Conservation (phyloP, 805 yeast genomes). For the Sugiyamaella valdiviana region DNA sequence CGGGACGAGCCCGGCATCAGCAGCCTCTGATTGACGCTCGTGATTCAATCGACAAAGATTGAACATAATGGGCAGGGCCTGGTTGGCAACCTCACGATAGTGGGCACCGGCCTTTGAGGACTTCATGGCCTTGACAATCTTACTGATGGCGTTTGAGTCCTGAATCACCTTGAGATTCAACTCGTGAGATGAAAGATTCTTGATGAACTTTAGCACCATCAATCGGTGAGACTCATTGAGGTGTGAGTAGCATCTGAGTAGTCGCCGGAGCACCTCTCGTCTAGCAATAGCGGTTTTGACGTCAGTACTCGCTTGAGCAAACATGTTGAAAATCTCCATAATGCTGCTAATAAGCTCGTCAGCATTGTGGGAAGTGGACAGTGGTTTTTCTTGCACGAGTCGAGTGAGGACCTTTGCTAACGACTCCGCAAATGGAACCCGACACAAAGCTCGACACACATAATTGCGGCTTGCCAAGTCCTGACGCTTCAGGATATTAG, state of each 20-base stretch:
- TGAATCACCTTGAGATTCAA: constrained; percentile 27
- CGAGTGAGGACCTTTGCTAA: constrained; percentile 28
- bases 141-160: constrained; percentile 38
- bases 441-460: constrained; percentile 41
- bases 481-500: constrained; percentile 37
- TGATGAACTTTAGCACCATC: constrained; percentile 39
- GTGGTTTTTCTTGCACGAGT: constrained; percentile 12
- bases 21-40: constrained; percentile 41
- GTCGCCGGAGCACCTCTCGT: constrained; percentile 32
- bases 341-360: constrained; percentile 30
- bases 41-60: constrained; percentile 47
- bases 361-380: constrained; percentile 14
- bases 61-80: constrained; percentile 44
- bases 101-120: constrained; percentile 12
- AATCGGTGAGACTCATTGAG: constrained; percentile 33
- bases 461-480: constrained; percentile 35
- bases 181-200: constrained; percentile 28
- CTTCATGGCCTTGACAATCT: constrained; percentile 32
- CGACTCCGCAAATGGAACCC: constrained; percentile 36
- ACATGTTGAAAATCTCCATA: constrained; percentile 36
- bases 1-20: constrained; percentile 43
- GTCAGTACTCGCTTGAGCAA: constrained; percentile 43
- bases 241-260: constrained; percentile 25
- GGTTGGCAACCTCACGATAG: constrained; percentile 38
- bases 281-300: constrained; percentile 32